Evolutionary conservation across 495 filamentous ascomycete species (phyloP).

Genomic region (Hypoxylon cercidicola): DNA sequence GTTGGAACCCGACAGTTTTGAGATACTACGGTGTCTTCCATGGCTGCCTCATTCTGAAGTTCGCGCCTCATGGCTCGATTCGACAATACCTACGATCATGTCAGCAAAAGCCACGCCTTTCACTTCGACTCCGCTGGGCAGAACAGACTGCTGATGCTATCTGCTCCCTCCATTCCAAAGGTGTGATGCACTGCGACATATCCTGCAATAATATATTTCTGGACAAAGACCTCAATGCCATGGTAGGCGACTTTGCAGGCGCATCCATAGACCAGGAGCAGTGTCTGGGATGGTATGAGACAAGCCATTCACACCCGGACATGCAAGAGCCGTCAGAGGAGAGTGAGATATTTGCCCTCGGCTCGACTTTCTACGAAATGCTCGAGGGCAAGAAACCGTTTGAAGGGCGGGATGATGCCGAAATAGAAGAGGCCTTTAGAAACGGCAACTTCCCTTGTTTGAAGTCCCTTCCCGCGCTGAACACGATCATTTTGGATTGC

Average conservation of each 20-base stretch:
- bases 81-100: conserved; percentile 11
- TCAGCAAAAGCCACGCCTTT: background rate
- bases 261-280: conserved; percentile 41
- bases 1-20: conserved; percentile 5
- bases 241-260: conserved; percentile 47
- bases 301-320: conserved; percentile 30
- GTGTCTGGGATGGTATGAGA: conserved; percentile 36
- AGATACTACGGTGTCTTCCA: conserved; percentile 5
- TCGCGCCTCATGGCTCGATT: conserved; percentile 2
- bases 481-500: conserved; percentile 27
- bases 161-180: conserved; percentile 8
- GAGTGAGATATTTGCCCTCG: conserved; percentile 45
- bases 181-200: conserved; percentile 39
- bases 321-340: background rate
- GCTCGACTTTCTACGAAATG: conserved; percentile 46
- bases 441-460: conserved; percentile 32
- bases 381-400: conserved; percentile 43
- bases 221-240: conserved; percentile 37
- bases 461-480: conserved; percentile 18
- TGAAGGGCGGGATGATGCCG: conserved; percentile 34
- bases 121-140: conserved; percentile 9
- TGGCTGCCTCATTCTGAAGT: conserved; percentile 5
- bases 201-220: conserved; percentile 44
- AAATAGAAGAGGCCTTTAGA: conserved; percentile 34
- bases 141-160: conserved; percentile 5